Evolutionary conservation across 352 stramenopile genomes (phyloP), one percentile per base, ranked within the genome.

Genomic region (Phytopythium chamaehyphon): DNA sequence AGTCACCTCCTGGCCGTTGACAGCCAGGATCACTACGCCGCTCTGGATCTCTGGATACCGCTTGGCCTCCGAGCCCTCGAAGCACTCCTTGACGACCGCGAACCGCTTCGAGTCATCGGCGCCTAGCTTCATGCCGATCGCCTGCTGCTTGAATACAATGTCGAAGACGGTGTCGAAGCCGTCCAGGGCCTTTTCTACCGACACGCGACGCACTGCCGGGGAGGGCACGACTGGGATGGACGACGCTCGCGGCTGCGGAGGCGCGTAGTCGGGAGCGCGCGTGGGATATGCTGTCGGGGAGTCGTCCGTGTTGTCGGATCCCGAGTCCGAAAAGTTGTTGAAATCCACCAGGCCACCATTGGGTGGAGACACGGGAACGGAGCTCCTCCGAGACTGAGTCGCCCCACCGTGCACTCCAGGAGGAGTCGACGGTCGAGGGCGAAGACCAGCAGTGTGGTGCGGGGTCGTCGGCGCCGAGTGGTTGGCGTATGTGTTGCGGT

Each of bases 61-160:
- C 54, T 73, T 74, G 1, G 83, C 83, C 49, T 93, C 83, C 12
- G 72, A 83, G 15, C 74, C 76, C 45, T 88, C 77, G 40, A 93
- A 80, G 36, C 83, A 93, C 59, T 93, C 83, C 45, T 90, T 89
- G 10, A 93, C 83, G 48, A 91, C 75, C 1, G 81, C 80, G 33
- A 86, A 93, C 59, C 83, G 80, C 57, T 73, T 73, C 10, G 57
- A 65, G 28, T 88, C 77, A 51, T 93, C 83, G 3, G 72, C 62
- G 9, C 75, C 79, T 31, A 93, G 77, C 57, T 90, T 90, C 73
- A 93, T 83, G 8, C 82, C 82, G 57, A 93, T 90, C 19, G 80
- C 63, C 46, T 90, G 81, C 61, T 93, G 79, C 62, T 88, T 89
- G 66, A 93, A 93, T 33, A 93, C 82, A 58, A 93, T 83, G 52